These are phyloP conservation scores for Suillus weaverae DNA, from an alignment of 768 basidiomycete genomes.

Conservation along the genomic window DNA sequence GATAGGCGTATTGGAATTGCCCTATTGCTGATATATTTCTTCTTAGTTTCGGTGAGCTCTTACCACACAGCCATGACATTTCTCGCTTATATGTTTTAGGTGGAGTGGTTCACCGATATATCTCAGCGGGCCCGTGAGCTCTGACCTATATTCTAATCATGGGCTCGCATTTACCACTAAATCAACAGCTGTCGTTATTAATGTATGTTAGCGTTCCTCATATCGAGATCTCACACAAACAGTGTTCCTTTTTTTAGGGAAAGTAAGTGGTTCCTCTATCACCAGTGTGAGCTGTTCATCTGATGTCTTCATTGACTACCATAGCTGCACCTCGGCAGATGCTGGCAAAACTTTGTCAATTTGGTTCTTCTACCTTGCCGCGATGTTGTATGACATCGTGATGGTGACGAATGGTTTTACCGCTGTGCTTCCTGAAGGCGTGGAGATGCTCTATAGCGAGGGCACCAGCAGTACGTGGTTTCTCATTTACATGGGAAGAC, in stretches of 20 bases:
- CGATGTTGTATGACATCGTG: conserved; percentile 57
- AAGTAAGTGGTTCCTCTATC: conserved; percentile 26
- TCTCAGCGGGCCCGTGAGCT: conserved; percentile 50
- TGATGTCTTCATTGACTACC: conserved; percentile 1
- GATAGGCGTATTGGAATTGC: conserved; percentile 39
- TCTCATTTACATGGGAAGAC: no score
- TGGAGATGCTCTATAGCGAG: no score
- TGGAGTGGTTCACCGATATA: conserved; percentile 60
- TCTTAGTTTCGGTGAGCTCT: conserved; percentile 43
- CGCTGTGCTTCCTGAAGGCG: no score
- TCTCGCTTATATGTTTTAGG: conserved; percentile 30
- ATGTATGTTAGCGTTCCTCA: conserved; percentile 21
- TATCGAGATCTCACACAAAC: background rate
- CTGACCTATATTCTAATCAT: conserved; percentile 8
- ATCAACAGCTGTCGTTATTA: conserved; percentile 17
- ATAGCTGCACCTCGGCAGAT: conserved; percentile 50
- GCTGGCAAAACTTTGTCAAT: conserved; percentile 37
- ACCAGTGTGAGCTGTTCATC: background rate
- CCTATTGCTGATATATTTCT: conserved; percentile 39
- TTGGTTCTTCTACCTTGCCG: conserved; percentile 59
- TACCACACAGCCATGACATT: background rate
- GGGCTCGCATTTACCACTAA: conserved; percentile 11
- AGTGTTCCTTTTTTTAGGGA: conserved; percentile 30
- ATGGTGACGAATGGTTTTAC: conserved; percentile 44
- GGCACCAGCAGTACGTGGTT: no score